These are phyloP conservation scores for Jaltomata sinuosa DNA, from an alignment of 257 asterid genomes.

Conservation along the genomic window DNA sequence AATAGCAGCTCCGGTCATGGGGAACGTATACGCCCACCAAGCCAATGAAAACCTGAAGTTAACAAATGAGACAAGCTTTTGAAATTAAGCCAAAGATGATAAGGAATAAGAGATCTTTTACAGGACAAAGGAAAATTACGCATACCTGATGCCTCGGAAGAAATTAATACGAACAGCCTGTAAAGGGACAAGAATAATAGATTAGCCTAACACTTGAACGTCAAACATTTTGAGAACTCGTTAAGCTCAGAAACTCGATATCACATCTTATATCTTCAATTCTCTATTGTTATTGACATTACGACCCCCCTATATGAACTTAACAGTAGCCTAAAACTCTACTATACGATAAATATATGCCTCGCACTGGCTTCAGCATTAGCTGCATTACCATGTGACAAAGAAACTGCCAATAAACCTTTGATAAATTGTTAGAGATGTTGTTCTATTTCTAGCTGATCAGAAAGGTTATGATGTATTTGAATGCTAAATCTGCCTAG, in stretches of 20 bases:
- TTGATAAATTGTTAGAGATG: not conserved
- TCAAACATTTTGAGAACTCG: not conserved
- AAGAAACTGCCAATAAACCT: not conserved
- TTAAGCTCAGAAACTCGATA: not conserved
- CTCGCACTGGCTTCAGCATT: not conserved
- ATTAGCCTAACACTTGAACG: not conserved
- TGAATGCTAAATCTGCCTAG: not conserved
- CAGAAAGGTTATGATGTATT: not conserved
- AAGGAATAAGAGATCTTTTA: not conserved
- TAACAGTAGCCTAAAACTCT: not conserved
- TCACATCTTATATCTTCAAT: not conserved
- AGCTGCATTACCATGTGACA: not conserved
- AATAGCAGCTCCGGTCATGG: conserved; percentile 77
- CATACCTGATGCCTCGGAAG: conserved; percentile 73
- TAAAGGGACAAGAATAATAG: not conserved
- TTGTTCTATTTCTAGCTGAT: not conserved
- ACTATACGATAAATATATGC: not conserved
- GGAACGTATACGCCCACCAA: conserved; percentile 97
- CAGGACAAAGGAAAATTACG: not conserved
- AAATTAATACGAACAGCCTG: conserved; percentile 84
- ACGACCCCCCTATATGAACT: not conserved
- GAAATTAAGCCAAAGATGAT: not conserved
- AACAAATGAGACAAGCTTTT: not conserved
- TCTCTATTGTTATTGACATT: not conserved
- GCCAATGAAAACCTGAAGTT: conserved; percentile 53